Evolutionary conservation across 257 asterid species (phyloP), one percentile per base, ranked within the genome.

Genomic region (Petrea volubilis): DNA sequence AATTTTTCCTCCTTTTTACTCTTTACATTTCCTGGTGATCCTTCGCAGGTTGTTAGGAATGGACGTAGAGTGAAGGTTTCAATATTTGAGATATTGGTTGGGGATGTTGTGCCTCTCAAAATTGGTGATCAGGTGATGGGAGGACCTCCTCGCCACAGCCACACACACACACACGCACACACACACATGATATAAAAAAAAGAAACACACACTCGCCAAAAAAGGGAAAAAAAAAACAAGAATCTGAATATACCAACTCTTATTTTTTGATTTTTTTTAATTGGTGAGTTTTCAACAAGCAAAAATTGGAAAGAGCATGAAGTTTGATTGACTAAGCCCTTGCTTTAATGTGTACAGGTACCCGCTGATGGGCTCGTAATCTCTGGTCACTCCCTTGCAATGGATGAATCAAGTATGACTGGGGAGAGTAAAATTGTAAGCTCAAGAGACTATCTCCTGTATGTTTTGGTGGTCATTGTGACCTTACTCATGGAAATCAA

Each of bases 391-490:
- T 94, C 97, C 61, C 96, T 94, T 43, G 78, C 97, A 41, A 72
- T 94, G 74, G 98, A 94, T 79, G 98, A 94, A 81, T 94, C 98
- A 68, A 94, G 98, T 75, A 94, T 94, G 98, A 94, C 98, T n/a
- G 97, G 97, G 74, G 98, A 94, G 84, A 91, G 97, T 79, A 94
- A 89, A 83, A 89, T 91, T 63, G 98, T 94, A 81, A 80, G 98
- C 64, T 68, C 68, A 5, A 34, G 47, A 64, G 68, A 31, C 60
- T 68, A 29, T 59, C 18, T 60, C 33, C 51, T 59, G 41, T 71
- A 50, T 50, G 27, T 34, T 56, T 50, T 27, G 10, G n/a, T 67
- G 71, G 73, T 38, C 47, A 34, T 47, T 43, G 63, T 72, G 15
- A 41, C 38, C 53, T 25, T 53, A 49, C 34, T 64, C 73, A 63